These are phyloP conservation scores for Mucor sp. DNA, from an alignment of 371 early-diverging fungal genomes.

Conservation along the genomic window DNA sequence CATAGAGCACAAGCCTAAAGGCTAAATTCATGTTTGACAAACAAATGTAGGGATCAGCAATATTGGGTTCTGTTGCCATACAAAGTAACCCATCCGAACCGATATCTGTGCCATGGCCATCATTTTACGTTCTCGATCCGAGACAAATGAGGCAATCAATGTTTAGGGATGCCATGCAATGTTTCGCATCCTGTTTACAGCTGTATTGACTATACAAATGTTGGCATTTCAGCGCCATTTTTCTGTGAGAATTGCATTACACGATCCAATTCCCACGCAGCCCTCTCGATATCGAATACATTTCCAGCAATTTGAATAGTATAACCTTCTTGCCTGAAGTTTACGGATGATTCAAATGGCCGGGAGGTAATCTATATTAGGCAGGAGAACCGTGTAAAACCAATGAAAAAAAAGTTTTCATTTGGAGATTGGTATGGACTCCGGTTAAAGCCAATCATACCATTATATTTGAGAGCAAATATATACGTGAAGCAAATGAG, in stretches of 20 bases:
- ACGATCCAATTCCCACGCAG: conserved; percentile 1
- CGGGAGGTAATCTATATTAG: not conserved
- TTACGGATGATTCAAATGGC: conserved; percentile 6
- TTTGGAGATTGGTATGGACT: not conserved
- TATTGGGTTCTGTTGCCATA: not conserved
- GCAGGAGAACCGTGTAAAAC: conserved; percentile 5
- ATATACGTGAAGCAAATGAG: not conserved
- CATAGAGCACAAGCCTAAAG: not conserved
- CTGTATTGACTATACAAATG: not conserved
- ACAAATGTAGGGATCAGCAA: not conserved
- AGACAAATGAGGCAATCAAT: not conserved
- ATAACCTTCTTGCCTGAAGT: not conserved
- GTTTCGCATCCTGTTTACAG: not conserved
- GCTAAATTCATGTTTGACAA: not conserved
- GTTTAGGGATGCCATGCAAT: not conserved
- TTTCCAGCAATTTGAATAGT: not conserved
- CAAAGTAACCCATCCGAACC: conserved; percentile 3
- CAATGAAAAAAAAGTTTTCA: not conserved
- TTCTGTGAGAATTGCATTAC: not conserved
- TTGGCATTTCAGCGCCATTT: not conserved
- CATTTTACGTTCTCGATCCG: not conserved
- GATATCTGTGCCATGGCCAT: not conserved
- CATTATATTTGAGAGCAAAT: not conserved
- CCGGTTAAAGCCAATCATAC: not conserved
- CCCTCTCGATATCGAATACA: not conserved